phyloP scores from a whole-genome alignment of 2,329 filamentous ascomycete species.

The Ramularia collo-cygni region DNA sequence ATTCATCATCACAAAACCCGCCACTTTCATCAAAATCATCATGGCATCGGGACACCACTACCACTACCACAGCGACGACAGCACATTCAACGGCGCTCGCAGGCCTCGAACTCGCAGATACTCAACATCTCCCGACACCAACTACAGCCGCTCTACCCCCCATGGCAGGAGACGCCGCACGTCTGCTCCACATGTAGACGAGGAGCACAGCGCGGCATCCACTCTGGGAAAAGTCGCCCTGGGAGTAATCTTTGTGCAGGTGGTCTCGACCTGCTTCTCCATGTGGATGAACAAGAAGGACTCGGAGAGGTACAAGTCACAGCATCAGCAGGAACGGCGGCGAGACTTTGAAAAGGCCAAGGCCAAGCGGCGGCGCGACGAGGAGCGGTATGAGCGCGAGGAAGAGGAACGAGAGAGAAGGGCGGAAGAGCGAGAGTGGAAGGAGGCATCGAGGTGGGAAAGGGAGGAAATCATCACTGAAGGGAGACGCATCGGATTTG shows the following conservation, averaged over 20 bases:
- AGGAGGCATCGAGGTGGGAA: conserved; percentile 4
- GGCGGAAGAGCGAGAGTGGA: too few relatives aligned
- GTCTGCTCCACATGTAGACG: conserved; percentile 1
- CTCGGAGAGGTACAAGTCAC: conserved; percentile 11
- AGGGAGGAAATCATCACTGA: conserved; percentile 3
- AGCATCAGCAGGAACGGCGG: conserved; percentile 2
- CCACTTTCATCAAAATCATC: too few relatives aligned
- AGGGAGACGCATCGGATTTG: conserved; percentile 6
- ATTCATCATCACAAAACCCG: too few relatives aligned
- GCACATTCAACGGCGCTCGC: conserved; percentile 4
- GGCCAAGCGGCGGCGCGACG: conserved; percentile 9
- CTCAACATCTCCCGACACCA: background rate
- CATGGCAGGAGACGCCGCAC: background rate
- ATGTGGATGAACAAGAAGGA: conserved; percentile 11
- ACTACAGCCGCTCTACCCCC: conserved; percentile 2
- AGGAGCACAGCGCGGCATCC: conserved; percentile 1
- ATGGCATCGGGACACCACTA: too few relatives aligned
- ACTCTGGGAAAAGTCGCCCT: conserved; percentile 13
- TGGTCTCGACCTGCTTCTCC: conserved; percentile 7
- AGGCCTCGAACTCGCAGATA: conserved; percentile 1
- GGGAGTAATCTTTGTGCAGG: conserved; percentile 6
- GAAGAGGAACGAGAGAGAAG: conserved; percentile 3
- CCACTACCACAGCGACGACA: conserved; percentile 10
- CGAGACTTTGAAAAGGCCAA: conserved; percentile 13
- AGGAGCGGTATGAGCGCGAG: conserved; percentile 9